These are phyloP conservation scores for Secale cereale DNA, from an alignment of 176 grass and related monocot genomes.

Conservation along the genomic window DNA sequence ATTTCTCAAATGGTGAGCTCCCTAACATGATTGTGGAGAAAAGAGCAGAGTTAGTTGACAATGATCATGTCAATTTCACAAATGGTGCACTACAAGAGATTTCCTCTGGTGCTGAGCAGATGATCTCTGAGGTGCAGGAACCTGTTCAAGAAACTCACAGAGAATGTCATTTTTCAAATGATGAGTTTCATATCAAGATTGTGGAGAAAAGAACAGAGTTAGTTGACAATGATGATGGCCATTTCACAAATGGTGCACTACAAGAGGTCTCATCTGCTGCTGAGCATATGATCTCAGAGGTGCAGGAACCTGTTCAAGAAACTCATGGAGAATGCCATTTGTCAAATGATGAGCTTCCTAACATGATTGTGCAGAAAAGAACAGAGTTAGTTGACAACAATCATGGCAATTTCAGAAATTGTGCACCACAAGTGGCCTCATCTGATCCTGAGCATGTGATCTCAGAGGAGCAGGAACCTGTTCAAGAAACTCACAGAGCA, in stretches of 20 bases:
- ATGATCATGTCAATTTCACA: not conserved
- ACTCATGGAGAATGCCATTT: slow-evolving; percentile 17
- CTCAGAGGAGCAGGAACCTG: not conserved
- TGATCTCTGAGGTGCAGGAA: slow-evolving; percentile 31
- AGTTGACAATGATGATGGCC: not conserved
- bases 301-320: slow-evolving; percentile 16
- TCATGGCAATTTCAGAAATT: slow-evolving; percentile 22
- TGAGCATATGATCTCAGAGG: too few species aligned
- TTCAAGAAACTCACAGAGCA: not conserved
- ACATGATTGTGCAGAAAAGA: not conserved
- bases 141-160: slow-evolving; percentile 7
- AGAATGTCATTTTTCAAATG: slow-evolving; percentile 27
- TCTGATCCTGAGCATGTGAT: not conserved
- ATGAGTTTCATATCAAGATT: not conserved
- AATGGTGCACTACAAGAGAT: slow-evolving; percentile 30
- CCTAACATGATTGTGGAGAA: not conserved
- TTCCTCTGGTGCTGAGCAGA: slow-evolving; percentile 17
- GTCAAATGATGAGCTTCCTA: slow-evolving; percentile 19
- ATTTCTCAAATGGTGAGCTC: slow-evolving; percentile 25
- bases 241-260: too few species aligned
- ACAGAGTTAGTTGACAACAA: slow-evolving; percentile 32
- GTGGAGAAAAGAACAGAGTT: slow-evolving; percentile 34
- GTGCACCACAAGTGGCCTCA: slow-evolving; percentile 18
- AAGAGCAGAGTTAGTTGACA: slow-evolving; percentile 36
- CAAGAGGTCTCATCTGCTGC: too few species aligned